Conservation (phyloP, 1,284 basidiomycete species). For the Leccinum subspadiceum region DNA sequence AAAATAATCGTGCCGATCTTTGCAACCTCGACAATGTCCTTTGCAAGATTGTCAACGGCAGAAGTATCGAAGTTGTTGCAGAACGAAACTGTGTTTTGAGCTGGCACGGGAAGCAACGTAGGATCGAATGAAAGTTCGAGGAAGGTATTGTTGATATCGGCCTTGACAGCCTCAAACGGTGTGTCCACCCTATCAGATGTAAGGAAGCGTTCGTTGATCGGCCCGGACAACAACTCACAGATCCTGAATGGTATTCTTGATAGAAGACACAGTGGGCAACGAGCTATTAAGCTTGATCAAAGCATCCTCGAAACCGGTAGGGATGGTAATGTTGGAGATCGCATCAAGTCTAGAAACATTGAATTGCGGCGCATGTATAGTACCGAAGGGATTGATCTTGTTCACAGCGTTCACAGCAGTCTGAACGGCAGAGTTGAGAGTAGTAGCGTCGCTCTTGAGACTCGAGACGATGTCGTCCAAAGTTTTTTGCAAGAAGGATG, state of each 20-base stretch:
- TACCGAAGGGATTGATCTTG: slow-evolving; percentile 64
- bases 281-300: slow-evolving; percentile 77
- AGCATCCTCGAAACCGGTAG: slow-evolving; percentile 73
- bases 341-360: slow-evolving; percentile 67
- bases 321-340: slow-evolving; percentile 80
- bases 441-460: slow-evolving; percentile 70
- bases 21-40: slow-evolving; percentile 71
- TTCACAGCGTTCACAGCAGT: slow-evolving; percentile 67
- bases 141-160: slow-evolving; percentile 86
- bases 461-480: slow-evolving; percentile 58
- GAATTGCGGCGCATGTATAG: slow-evolving; percentile 69
- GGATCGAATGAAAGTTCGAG: slow-evolving; percentile 66
- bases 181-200: slow-evolving; percentile 61
- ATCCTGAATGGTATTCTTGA: slow-evolving; percentile 70
- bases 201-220: slow-evolving; percentile 10
- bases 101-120: slow-evolving; percentile 71
- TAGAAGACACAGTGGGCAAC: slow-evolving; percentile 75
- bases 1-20: slow-evolving; percentile 77
- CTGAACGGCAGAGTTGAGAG: slow-evolving; percentile 71
- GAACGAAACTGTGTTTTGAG: slow-evolving; percentile 61
- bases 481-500: slow-evolving; percentile 60
- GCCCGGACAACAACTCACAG: slow-evolving; percentile 50
- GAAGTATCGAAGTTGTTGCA: slow-evolving; percentile 78
- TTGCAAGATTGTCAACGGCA: slow-evolving; percentile 79
- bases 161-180: slow-evolving; percentile 83